Evolutionary conservation across 2,329 filamentous ascomycete species (phyloP), one percentile per base, ranked within the genome.

Genomic region (Dactylonectria macrodidyma): DNA sequence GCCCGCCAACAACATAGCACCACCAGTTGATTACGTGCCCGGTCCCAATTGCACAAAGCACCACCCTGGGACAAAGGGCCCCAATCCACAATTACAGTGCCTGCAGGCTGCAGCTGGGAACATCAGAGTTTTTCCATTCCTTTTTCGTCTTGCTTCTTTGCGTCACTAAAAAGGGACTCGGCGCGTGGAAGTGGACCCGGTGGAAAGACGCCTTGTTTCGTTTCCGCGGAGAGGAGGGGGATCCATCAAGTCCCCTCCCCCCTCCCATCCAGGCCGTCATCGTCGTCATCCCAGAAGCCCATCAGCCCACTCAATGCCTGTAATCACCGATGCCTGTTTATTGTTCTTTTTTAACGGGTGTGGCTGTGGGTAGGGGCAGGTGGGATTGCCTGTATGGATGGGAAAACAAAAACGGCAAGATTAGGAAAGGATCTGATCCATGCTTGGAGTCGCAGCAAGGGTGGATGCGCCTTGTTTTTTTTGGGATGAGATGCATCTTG

Each of bases 381-480:
- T 6, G 36, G 48, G 36, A 46, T 47, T 16, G 51, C 30, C 33
- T 48, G 26, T 24, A 50, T 30, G 36, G 44, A 51, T 54, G 47
- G 63, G 46, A 60, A 48, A 46, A 56, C 46, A 44, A 44, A 41
- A n/a, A n/a, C 2, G 16, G 41, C 41, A 44, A 44, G 3, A 19
- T 44, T 54, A 56, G 41, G 36, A 61, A 57, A 68, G 62, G 66
- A 61, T 60, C 65, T 11, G 46, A n/a, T 30, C 57, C 38, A 10
- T 63, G 52, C 38, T 33, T 14, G 41, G 41, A 44, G 41, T 44
- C 41, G 41, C 41, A 44, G 12, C 14, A 14, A 44, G 41, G 41
- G 41, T 44, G 14, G 41, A 8, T n/a, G 36, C 36, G 41, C 41
- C 41, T n/a, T 44, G 41, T 44, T n/a, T 44, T n/a, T 44, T 44